Base-by-base conservation (phyloP, 257 asterid genomes). In the Cynanchum wilfordii region DNA sequence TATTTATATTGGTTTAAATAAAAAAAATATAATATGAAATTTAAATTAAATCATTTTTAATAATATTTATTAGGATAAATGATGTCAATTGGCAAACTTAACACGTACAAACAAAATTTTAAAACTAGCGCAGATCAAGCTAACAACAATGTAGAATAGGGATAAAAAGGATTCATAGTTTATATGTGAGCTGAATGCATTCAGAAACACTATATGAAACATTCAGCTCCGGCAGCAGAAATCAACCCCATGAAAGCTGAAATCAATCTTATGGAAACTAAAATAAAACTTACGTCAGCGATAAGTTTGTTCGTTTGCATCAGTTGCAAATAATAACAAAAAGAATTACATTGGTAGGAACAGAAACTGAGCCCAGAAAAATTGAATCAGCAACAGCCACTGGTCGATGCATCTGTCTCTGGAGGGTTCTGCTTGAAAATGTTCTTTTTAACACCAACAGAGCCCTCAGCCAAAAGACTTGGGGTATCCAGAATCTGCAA, bases 361-460 rank as follows among this genome's bases (percentile, higher is more conserved):
- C 49, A 17, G 20, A 17, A 63, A 63, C 24, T 4, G 49, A 36
- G 27, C 16, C 68, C 69, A 64, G 24, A 64, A 36, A 5, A 13
- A 19, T 64, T 64, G 27, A 2, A 36, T 93, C 83, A 95, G 86
- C 99, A 95, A 84, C 99, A 90, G 72, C 92, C 79, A 78, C 95
- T 77, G n/a, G 95, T 68, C 55, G 97, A 78, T 47, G 89, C 89
- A 78, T 84, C 95, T 1, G 86, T 24, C 75, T 86, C 95, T 1
- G 95, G 89, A 50, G 96, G 92, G 78, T 89, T 92, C 90, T 95
- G 97, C 82, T 83, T 95, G 82, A 95, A 90, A 76, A 95, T 95
- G 88, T 95, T 95, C 86, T 80, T 90, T 79, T 83, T 92, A 45
- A 78, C 86, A 12, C 92, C 92, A 17, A 89, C 82, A 38, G 94